Evolutionary conservation across 441 rosid genomes (phyloP).

Genomic region (Raphanus hybrid): DNA sequence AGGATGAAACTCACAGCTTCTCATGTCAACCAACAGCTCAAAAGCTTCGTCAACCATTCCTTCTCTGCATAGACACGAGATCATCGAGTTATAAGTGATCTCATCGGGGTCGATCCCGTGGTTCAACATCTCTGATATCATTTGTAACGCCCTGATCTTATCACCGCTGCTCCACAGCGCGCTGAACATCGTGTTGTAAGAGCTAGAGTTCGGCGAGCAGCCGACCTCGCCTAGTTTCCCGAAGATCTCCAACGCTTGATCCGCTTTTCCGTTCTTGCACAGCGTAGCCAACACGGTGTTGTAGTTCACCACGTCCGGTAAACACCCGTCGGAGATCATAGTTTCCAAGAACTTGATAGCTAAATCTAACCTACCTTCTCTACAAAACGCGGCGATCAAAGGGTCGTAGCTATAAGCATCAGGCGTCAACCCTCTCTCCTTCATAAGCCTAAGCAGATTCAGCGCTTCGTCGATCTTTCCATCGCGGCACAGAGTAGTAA

Average conservation of each 20-base stretch:
- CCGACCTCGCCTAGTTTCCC: conserved; percentile 66
- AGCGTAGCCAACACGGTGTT: conserved; percentile 67
- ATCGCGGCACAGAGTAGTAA: conserved; percentile 66
- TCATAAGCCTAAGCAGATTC: conserved; percentile 59
- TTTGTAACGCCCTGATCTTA: conserved; percentile 55
- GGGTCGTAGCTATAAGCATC: conserved; percentile 87
- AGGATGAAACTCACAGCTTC: conserved; percentile 55
- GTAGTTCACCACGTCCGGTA: conserved; percentile 80
- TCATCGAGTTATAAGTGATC: conserved; percentile 76
- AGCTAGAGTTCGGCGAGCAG: conserved; percentile 71
- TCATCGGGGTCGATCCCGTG: conserved; percentile 68
- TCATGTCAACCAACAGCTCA: conserved; percentile 70
- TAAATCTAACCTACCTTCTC: conserved; percentile 70
- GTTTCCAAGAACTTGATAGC: conserved; percentile 71
- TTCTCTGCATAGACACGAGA: conserved; percentile 84
- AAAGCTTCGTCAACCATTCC: conserved; percentile 84
- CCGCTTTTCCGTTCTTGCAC: conserved; percentile 69
- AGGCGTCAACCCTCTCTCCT: conserved; percentile 65
- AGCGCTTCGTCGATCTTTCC: conserved; percentile 68
- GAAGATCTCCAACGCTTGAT: conserved; percentile 76
- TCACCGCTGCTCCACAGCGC: conserved; percentile 73
- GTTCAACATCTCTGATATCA: conserved; percentile 65
- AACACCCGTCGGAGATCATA: conserved; percentile 81
- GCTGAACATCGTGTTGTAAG: conserved; percentile 84
- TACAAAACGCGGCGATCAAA: conserved; percentile 73